Base-by-base conservation (phyloP, 2,329 filamentous ascomycete genomes). In the Claviceps purpurea region DNA sequence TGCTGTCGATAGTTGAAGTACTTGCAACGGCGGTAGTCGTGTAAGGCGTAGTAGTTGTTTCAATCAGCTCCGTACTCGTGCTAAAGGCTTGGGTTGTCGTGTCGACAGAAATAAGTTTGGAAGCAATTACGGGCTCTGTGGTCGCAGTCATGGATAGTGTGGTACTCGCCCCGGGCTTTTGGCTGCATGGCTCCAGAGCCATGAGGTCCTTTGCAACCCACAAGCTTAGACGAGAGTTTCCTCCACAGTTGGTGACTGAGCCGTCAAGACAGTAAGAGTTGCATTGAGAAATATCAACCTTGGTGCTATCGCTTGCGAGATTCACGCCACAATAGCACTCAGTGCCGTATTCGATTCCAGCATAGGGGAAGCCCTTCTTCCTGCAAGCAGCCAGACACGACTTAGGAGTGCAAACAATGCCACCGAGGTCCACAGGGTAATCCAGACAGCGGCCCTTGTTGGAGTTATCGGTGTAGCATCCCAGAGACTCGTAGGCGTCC, bases 401-500 rank as follows among this genome's bases (percentile, higher is more conserved):
- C 53, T 69, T 63, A 4, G 68, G 71, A 44, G 72, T 75, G 62
- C 76, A 62, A 38, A 56, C 61, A 18, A 58, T 55, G 16, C 59
- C 53, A 34, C 68, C 61, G 16, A 75, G 54, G 42, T 64, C 57
- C 60, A 72, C 65, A 18, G 64, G 64, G 61, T 71, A 76, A 24
- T 67, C 67, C 46, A 79, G 66, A 26, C 75, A 70, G 47, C 70
- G 70, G 43, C 72, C 70, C 50, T 66, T 56, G 47, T 55, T 56
- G 22, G 66, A 67, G 52, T 68, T 59, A 55, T 78, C 76, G 30
- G 68, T 70, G 59, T 76, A 84, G 68, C 83, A 87, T 52, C 83
- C 83, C n/a, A 76, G 62, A 56, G 79, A 74, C 44, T 70, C 68
- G 71, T 81, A 87, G 46, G 73, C 70, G 50, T 70, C 68, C 45